phyloP scores from a whole-genome alignment of 768 basidiomycete species.

The Phlebiopsis flavidoalba region DNA sequence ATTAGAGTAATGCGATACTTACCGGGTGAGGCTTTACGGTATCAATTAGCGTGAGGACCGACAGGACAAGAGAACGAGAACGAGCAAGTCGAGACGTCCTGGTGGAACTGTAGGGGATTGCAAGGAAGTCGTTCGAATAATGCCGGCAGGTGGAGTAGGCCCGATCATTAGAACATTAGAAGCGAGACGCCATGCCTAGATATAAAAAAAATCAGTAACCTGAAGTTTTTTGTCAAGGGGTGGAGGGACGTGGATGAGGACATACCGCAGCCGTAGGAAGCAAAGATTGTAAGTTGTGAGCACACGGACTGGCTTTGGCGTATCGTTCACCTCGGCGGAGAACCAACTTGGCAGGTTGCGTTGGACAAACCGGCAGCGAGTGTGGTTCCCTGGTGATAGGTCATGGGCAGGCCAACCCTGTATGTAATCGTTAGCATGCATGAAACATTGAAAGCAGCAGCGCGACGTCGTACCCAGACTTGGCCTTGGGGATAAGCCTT shows the following conservation, averaged over 20 bases:
- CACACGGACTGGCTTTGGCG: conserved; percentile 46
- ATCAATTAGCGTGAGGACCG: conserved; percentile 31
- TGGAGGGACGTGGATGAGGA: not conserved
- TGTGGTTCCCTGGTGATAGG: conserved; percentile 16
- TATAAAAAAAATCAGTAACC: not conserved
- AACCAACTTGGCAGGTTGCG: conserved; percentile 41
- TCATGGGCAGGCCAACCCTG: conserved; percentile 53
- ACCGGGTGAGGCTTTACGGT: conserved; percentile 28
- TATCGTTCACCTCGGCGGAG: conserved; percentile 37
- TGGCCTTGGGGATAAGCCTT: conserved; percentile 47
- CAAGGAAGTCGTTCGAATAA: conserved; percentile 49
- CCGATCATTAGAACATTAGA: conserved; percentile 57
- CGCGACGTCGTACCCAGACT: conserved; percentile 48
- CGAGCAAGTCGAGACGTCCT: conserved; percentile 35
- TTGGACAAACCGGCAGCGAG: conserved; percentile 20
- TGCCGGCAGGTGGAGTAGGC: conserved; percentile 41
- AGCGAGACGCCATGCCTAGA: conserved; percentile 16
- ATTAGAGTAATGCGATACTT: not conserved
- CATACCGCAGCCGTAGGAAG: conserved; percentile 31
- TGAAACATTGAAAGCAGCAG: not conserved
- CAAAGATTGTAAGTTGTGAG: conserved; percentile 42
- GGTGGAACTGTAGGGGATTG: conserved; percentile 33
- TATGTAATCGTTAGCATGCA: not conserved
- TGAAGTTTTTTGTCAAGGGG: not conserved
- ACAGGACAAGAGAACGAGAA: conserved; percentile 37